A percentile compares a stretch with the other conserved stretches of the same genome.
phyloP scores from a whole-genome alignment of 2,329 filamentous ascomycete genomes.

The Fusarium duplospermum region DNA sequence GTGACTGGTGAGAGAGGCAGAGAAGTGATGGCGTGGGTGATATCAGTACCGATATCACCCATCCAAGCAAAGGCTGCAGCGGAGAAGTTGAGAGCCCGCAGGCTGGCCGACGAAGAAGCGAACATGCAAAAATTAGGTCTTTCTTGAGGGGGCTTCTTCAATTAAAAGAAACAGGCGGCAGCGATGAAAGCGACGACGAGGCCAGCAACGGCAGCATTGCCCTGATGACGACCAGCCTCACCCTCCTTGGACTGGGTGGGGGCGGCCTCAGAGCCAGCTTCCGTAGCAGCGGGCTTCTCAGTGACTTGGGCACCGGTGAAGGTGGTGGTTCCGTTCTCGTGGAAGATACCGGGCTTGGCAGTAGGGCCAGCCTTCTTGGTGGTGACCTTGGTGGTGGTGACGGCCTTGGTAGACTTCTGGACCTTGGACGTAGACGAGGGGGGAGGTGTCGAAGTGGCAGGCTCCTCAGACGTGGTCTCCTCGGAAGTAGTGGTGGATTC shows the following conservation, averaged over 20 bases:
- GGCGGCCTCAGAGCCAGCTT: constrained; percentile 44
- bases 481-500: constrained; percentile 22
- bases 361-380: constrained; percentile 33
- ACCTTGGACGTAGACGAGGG: constrained; percentile 32
- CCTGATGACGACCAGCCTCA: constrained; percentile 60
- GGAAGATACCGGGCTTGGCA: constrained; percentile 62
- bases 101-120: constrained; percentile 32
- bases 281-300: constrained; percentile 37
- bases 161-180: constrained; percentile 61
- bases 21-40: constrained; percentile 8
- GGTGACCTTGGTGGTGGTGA: constrained; percentile 15
- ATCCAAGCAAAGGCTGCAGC: constrained; percentile 2
- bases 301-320: constrained; percentile 13
- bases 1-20: constrained; percentile 16
- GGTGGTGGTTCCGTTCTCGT: constrained; percentile 59
- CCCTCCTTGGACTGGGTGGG: constrained; percentile 55
- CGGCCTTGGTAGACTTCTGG: constrained; percentile 28
- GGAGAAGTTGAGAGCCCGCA: constrained; percentile 13
- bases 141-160: not conserved
- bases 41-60: constrained; percentile 3
- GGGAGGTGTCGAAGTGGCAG: constrained; percentile 45
- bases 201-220: constrained; percentile 63
- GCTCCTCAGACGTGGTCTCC: constrained; percentile 27
- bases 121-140: constrained; percentile 13
- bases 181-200: constrained; percentile 68